Evolutionary conservation across 352 stramenopile genomes (phyloP).

Genomic region (Phytophthora lateralis): DNA sequence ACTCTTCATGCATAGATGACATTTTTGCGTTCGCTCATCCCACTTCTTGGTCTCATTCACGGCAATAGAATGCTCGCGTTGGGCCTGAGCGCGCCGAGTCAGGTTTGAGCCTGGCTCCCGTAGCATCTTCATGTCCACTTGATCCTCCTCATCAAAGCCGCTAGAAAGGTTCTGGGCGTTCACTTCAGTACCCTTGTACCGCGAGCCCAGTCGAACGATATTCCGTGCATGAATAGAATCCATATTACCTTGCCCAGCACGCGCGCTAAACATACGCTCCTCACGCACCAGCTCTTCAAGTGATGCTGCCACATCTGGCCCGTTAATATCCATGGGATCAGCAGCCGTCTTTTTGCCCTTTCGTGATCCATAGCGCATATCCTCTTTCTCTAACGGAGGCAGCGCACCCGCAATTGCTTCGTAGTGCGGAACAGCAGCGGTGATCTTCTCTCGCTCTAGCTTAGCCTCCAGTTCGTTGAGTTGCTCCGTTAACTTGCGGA

Average conservation of each 20-base stretch:
- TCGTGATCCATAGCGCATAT: conserved; percentile 57
- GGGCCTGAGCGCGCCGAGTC: conserved; percentile 59
- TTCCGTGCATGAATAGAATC: conserved; percentile 71
- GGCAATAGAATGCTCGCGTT: conserved; percentile 58
- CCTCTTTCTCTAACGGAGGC: conserved; percentile 72
- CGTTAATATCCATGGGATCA: conserved; percentile 21
- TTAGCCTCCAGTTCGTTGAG: conserved; percentile 83
- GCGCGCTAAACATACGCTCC: conserved; percentile 64
- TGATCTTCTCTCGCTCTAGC: conserved; percentile 47
- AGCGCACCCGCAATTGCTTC: conserved; percentile 62
- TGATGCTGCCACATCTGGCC: conserved; percentile 38
- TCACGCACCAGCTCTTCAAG: conserved; percentile 82
- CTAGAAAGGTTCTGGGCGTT: conserved; percentile 69
- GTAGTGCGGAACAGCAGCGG: conserved; percentile 56
- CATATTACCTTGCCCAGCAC: conserved; percentile 62
- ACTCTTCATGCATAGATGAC: conserved; percentile 70
- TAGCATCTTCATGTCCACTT: conserved; percentile 74
- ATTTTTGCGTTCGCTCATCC: conserved; percentile 73
- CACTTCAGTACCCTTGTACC: conserved; percentile 74
- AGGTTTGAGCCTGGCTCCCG: conserved; percentile 48
- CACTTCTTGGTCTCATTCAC: conserved; percentile 70
- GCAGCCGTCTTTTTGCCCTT: conserved; percentile 69
- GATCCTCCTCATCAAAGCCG: conserved; percentile 84
- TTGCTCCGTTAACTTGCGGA: conserved; percentile 75
- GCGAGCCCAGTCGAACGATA: conserved; percentile 73